Base-by-base conservation (phyloP, 345 rosid species). In the Microcos paniculata region DNA sequence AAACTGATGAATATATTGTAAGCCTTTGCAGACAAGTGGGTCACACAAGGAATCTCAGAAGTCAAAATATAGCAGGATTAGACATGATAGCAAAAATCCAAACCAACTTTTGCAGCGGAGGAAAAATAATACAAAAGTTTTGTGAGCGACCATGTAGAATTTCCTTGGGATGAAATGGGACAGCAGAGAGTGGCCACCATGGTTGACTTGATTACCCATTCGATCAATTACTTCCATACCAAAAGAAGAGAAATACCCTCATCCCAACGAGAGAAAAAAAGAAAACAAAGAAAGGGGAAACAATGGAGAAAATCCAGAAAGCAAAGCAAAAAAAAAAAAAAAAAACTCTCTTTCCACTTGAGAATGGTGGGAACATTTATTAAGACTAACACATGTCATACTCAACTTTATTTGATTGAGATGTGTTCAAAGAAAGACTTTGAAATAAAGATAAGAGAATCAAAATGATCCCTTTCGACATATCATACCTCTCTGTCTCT, bases 31-130 rank as follows among this genome's bases (percentile, higher is more conserved):
- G 59, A 49, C 59, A 70, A 49, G 59, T 49, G 73, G 73, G 59
- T 31, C 59, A 19, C 35, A 26, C 24, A 30, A 10, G 72, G 58
- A 69, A 28, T 69, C 45, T 49, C 45, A 70, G 2, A 49, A 70
- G 59, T 70, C 73, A 80, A 83, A 80, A 72, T 70, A 70, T 14
- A 82, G 80, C 84, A 84, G 81, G 62, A 85, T 80, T 76, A 62
- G 84, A 82, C 86, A 87, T 81, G 68, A 85, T 77, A 67, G 77
- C 84, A 62, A 62, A 81, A 79, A 80, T 81, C 87, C 87, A 83
- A 82, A 52, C 81, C 0, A 48, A 52, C 87, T 82, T 89, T 84
- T 77, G 77, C 70, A 76, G 62, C 81, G 68, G 72, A 73, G 62
- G 51, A 55, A 43, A 62, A 67, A 79, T 49, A 21, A 30, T 30